These are phyloP conservation scores for Kazachstania africana DNA, from an alignment of 805 yeast genomes.

Conservation along the genomic window DNA sequence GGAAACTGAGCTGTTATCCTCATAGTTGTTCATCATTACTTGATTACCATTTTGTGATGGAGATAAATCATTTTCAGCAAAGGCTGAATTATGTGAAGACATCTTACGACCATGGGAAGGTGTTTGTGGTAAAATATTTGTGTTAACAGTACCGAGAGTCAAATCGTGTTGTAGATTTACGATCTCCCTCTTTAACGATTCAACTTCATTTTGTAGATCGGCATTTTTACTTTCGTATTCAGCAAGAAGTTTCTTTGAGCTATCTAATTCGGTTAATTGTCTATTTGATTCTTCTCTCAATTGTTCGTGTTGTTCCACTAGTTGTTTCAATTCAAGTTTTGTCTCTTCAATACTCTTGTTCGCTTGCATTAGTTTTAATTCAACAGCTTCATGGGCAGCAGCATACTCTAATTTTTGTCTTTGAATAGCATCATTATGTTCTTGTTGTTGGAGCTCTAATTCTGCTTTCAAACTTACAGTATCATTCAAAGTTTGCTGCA, in stretches of 20 bases:
- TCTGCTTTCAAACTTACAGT: constrained; percentile 41
- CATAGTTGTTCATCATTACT: constrained; percentile 2
- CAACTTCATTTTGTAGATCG: constrained; percentile 51
- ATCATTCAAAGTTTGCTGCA: constrained; percentile 42
- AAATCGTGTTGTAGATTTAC: constrained; percentile 30
- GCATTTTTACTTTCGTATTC: constrained; percentile 54
- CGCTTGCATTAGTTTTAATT: constrained; percentile 42
- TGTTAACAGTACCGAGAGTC: constrained; percentile 20
- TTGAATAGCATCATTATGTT: constrained; percentile 36
- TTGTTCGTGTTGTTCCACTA: constrained; percentile 48
- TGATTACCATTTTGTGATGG: too few relatives aligned
- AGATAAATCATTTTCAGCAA: neutral
- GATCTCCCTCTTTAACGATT: constrained; percentile 36
- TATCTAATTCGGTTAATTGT: constrained; percentile 49
- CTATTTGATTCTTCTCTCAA: constrained; percentile 52
- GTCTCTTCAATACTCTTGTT: constrained; percentile 48
- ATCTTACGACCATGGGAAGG: constrained; percentile 4
- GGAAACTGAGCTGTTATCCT: constrained; percentile 33
- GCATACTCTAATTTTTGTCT: constrained; percentile 37
- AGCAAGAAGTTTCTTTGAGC: constrained; percentile 45
- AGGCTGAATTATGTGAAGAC: neutral
- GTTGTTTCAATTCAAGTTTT: constrained; percentile 44
- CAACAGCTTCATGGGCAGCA: constrained; percentile 37
- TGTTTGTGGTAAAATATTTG: constrained; percentile 25
- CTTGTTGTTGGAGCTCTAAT: constrained; percentile 44